Base-by-base conservation (phyloP, 2,329 filamentous ascomycete genomes). In the Acephala macrosclerotiorum region DNA sequence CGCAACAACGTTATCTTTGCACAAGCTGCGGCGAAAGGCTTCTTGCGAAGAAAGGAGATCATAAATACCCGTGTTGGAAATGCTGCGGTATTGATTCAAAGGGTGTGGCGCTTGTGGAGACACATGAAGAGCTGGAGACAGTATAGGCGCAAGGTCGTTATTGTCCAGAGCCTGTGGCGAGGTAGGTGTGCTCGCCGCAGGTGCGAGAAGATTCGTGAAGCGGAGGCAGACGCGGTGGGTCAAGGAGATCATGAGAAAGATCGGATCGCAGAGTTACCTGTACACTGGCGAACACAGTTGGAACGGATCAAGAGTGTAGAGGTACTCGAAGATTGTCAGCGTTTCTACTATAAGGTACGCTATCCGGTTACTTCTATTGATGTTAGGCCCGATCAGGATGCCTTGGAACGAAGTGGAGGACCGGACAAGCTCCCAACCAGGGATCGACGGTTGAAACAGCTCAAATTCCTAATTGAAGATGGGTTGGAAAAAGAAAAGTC, bases 31-130 rank as follows among this genome's bases (percentile, higher is more conserved):
- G 92, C 94, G 69, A 97, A 97, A 84, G 96, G 96, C 75, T 97
- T 92, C 80, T 85, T 99, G 70, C 91, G 92, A 78, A 89, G 96
- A 76, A 94, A 91, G 81, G 88, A 94, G 77, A 96, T 99, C 71
- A 90, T 97, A 88, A 93, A 99, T 81, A 96, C 93, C 60, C 91
- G 95, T 66, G 87, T 96, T 74, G 94, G 94, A 74, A 97, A 98
- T 77, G 96, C 96, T 66, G 96, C 93, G 16, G 84, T 92, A 65
- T 87, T 93, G 65, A 98, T 99, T 70, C 96, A 99, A 80, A 89
- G 95, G 72, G 90, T 89, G 64, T 99, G 95, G 92, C 88, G 95
- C 70, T 90, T 91, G 63, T 89, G 94, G 77, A 86, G 87, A 70
- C 91, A 92, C 72, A 82, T 97, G 75, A 89, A 87, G 71, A 82